Conservation (phyloP, 495 filamentous ascomycete species). For the Haplographium delicatum region DNA sequence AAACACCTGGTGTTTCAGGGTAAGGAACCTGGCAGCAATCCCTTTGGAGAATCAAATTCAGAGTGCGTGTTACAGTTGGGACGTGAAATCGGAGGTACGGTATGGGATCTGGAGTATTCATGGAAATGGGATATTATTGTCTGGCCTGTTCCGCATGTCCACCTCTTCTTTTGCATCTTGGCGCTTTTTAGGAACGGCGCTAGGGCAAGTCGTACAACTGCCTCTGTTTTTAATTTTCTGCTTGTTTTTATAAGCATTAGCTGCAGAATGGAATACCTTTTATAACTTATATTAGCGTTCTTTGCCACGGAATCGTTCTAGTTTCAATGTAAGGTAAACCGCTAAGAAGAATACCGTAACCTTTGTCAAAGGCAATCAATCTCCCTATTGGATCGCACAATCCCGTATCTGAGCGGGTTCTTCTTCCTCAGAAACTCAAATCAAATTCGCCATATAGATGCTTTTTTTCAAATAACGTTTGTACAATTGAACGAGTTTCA, state of each 20-base stretch:
- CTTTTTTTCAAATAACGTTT: background rate
- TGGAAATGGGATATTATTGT: slow-evolving; percentile 5
- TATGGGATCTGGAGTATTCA: slow-evolving; percentile 9
- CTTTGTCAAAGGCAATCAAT: too few relatives aligned
- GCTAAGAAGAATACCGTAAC: background rate
- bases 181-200: slow-evolving; percentile 18
- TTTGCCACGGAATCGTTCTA: background rate
- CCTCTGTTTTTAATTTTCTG: background rate
- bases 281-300: background rate
- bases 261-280: slow-evolving; percentile 14
- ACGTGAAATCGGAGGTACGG: background rate
- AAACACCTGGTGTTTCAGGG: background rate
- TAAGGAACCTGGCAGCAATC: background rate
- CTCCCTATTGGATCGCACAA: too few relatives aligned
- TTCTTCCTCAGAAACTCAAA: background rate
- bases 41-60: background rate
- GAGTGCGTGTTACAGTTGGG: slow-evolving; percentile 1
- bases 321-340: background rate
- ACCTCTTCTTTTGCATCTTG: slow-evolving; percentile 19
- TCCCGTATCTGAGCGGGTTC: background rate
- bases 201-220: slow-evolving; percentile 14
- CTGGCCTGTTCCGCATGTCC: slow-evolving; percentile 8
- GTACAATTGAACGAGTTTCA: background rate
- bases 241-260: slow-evolving; percentile 10
- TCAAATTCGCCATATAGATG: background rate